Evolutionary conservation across 176 grass and related monocot genomes (phyloP).

Genomic region (Carex parvula): DNA sequence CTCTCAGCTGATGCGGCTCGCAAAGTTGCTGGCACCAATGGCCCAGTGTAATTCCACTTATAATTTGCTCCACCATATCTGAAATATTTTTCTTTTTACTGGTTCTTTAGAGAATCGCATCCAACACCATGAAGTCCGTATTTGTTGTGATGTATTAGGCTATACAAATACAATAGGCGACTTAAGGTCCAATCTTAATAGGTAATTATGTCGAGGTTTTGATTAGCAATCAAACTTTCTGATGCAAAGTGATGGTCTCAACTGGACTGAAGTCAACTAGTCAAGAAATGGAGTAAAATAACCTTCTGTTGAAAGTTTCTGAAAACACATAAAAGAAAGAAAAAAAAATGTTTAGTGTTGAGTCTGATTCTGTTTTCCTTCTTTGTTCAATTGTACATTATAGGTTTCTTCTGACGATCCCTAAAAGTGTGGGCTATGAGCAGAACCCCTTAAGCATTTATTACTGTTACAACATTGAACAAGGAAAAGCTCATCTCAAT

Average conservation of each 20-base stretch:
- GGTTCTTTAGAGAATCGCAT: neutral
- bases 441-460: conserved; percentile 96
- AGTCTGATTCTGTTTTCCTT: neutral
- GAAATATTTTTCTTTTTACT: neutral
- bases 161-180: neutral
- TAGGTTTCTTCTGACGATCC: conserved; percentile 81
- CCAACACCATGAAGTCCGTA: neutral
- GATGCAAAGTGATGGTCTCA: neutral
- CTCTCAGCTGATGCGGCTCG: conserved; percentile 67
- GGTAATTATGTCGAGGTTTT: neutral
- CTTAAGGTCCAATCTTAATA: neutral
- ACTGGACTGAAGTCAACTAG: neutral
- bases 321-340: neutral
- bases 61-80: neutral
- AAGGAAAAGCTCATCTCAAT: conserved; percentile 34
- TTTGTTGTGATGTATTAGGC: neutral
- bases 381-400: neutral
- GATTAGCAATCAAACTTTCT: neutral
- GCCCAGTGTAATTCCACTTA: conserved; percentile 50
- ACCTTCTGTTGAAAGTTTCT: neutral
- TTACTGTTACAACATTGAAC: conserved; percentile 64
- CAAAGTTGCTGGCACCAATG: conserved; percentile 52
- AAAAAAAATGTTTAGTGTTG: neutral
- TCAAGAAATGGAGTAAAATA: neutral
- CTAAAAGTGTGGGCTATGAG: conserved; percentile 70